phyloP scores from a whole-genome alignment of 305 asterid genomes.

The Galium porrigens region DNA sequence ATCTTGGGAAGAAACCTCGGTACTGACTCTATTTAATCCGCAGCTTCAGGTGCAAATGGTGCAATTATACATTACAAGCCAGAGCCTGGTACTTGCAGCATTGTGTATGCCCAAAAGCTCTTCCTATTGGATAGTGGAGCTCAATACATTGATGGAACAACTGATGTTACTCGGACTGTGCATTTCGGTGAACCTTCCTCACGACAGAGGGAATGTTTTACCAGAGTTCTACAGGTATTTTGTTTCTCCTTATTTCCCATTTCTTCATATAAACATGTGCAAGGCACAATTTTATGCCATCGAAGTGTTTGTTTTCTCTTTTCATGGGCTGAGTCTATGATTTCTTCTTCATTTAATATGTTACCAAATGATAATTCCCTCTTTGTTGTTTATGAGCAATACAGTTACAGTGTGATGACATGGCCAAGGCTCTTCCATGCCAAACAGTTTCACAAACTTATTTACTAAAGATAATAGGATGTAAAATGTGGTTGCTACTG shows the following conservation, averaged over 20 bases:
- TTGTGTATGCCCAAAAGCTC: conserved; percentile 60
- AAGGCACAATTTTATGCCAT: background rate
- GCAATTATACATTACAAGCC: conserved; percentile 91
- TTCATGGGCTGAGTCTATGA: conserved; percentile 7
- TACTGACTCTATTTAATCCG: conserved; percentile 4
- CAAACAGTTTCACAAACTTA: background rate
- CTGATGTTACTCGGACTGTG: conserved; percentile 85
- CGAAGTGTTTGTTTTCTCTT: background rate
- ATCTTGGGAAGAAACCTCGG: background rate
- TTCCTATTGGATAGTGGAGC: conserved; percentile 94
- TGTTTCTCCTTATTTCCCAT: conserved; percentile 2
- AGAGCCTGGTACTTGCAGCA: conserved; percentile 60
- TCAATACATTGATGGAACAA: conserved; percentile 89
- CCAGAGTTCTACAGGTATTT: conserved; percentile 80
- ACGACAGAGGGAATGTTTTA: conserved; percentile 77
- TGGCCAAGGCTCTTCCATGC: background rate
- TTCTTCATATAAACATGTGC: background rate
- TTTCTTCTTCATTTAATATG: background rate
- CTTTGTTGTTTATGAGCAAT: background rate
- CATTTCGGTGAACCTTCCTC: conserved; percentile 86
- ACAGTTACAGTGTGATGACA: background rate
- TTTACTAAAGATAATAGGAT: background rate
- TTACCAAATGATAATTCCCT: background rate
- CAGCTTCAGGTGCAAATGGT: conserved; percentile 96
- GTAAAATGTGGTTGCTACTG: background rate